Base-by-base conservation (phyloP, 2,329 filamentous ascomycete species). In the Fusarium sp. region DNA sequence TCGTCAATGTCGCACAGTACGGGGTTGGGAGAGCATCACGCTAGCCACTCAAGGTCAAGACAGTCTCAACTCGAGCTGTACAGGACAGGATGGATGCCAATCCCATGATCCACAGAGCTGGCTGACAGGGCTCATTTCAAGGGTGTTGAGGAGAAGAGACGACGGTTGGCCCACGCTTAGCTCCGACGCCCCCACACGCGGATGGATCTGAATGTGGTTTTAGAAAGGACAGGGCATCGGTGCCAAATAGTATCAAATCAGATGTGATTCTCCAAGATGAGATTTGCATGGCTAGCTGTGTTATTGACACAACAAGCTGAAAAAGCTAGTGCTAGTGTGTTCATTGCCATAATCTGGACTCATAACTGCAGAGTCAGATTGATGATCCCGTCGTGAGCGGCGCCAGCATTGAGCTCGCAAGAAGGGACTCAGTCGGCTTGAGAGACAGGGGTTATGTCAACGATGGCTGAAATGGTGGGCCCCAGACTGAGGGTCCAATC, bases 1-100 rank as follows among this genome's bases (percentile, higher is more conserved):
- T 67, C 68, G 62, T 41, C 68, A 70, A 66, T 69, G 74, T 76
- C 70, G 63, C 75, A 77, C 74, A 75, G 74, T 76, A 77, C 56
- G 65, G 57, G 58, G 65, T 65, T 65, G 55, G 62, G 58, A 55
- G 58, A 54, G 57, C 60, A 68, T 55, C 62, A 59, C 67, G 70
- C 75, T 77, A 76, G 57, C 73, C 73, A 71, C 57, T 66, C 61
- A 75, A 68, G 68, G 71, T 49, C 67, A 47, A 77, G 72, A 68
- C 56, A 64, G 71, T 77, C 68, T 77, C 62, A 72, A 74, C 59
- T 56, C 68, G 65, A 67, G 36, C 65, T 76, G 58, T 68, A 57
- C 41, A 50, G 52, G 50, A 52, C 47, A 53, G 53, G 27, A 38
- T 31, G 67, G 65, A 68, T 72, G 45, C 64, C 71, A 70, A 73